Conservation (phyloP, 805 yeast genomes). For the Starmerella potacharoeniae region DNA sequence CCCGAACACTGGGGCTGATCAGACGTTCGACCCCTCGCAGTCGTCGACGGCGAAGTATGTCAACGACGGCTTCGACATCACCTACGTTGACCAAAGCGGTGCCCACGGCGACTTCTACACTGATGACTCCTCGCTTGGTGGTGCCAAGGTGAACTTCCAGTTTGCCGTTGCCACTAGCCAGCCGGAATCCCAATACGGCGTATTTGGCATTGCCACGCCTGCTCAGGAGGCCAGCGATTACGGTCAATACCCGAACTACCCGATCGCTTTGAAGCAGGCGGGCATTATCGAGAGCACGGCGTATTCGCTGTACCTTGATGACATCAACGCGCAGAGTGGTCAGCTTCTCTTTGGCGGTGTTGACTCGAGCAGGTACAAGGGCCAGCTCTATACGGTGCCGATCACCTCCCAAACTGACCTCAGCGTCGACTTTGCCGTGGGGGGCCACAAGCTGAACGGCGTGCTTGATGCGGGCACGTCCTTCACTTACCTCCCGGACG, state of each 20-base stretch:
- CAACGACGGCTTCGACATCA: background rate
- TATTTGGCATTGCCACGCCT: too few species aligned
- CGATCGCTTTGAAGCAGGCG: constrained; percentile 27
- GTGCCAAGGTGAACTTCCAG: background rate
- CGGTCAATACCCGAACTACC: constrained; percentile 24
- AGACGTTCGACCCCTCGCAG: background rate
- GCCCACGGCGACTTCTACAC: background rate
- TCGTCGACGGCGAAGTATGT: background rate
- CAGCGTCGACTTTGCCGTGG: constrained; percentile 8
- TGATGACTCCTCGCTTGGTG: background rate
- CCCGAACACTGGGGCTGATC: background rate
- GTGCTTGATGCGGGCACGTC: constrained; percentile 19
- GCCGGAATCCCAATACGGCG: too few species aligned
- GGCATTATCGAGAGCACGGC: constrained; percentile 35
- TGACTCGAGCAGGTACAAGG: constrained; percentile 44
- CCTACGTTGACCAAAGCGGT: background rate
- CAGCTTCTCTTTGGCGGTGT: constrained; percentile 36
- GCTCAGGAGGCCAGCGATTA: constrained; percentile 4
- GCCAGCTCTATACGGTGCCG: constrained; percentile 29
- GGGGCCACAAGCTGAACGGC: constrained; percentile 7
- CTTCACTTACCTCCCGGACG: constrained; percentile 34
- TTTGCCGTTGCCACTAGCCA: background rate
- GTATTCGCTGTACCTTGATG: constrained; percentile 38
- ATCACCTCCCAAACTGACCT: constrained; percentile 3
- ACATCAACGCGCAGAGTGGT: constrained; percentile 26